phyloP scores from a whole-genome alignment of 495 filamentous ascomycete species.

The Bacidia rubella region DNA sequence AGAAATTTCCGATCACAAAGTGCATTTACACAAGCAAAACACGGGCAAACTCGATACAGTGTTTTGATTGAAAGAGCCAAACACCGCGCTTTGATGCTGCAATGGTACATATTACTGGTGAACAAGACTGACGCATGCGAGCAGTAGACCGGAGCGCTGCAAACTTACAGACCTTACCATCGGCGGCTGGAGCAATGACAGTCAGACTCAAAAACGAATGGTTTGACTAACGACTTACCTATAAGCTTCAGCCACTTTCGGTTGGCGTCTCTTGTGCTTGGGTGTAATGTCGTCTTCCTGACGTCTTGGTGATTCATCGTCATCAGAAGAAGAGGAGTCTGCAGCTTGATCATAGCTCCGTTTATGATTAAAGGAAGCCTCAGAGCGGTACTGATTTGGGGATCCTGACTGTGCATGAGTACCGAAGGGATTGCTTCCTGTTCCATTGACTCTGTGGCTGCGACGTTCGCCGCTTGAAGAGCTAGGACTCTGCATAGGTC shows the following conservation, averaged over 20 bases:
- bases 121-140: neutral
- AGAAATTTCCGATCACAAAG: no score
- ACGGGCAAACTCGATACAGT: neutral
- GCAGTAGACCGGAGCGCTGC: neutral
- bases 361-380: conserved; percentile 12
- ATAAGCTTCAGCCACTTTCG: conserved; percentile 19
- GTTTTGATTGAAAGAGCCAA: conserved; percentile 1
- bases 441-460: neutral
- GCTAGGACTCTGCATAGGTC: neutral
- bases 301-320: conserved; percentile 15
- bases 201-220: conserved; percentile 6
- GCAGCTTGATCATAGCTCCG: conserved; percentile 14
- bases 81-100: conserved; percentile 6
- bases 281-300: conserved; percentile 18
- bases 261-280: conserved; percentile 19
- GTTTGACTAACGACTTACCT: conserved; percentile 12
- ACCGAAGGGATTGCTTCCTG: neutral
- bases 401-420: neutral
- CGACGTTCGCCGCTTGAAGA: neutral
- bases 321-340: conserved; percentile 11
- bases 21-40: no score
- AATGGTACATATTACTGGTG: neutral
- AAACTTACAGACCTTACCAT: conserved; percentile 14
- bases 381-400: conserved; percentile 10
- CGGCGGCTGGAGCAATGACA: conserved; percentile 14